Evolutionary conservation across 1,284 basidiomycete genomes (phyloP).

Genomic region (Cryptococcus jaspeensis): DNA sequence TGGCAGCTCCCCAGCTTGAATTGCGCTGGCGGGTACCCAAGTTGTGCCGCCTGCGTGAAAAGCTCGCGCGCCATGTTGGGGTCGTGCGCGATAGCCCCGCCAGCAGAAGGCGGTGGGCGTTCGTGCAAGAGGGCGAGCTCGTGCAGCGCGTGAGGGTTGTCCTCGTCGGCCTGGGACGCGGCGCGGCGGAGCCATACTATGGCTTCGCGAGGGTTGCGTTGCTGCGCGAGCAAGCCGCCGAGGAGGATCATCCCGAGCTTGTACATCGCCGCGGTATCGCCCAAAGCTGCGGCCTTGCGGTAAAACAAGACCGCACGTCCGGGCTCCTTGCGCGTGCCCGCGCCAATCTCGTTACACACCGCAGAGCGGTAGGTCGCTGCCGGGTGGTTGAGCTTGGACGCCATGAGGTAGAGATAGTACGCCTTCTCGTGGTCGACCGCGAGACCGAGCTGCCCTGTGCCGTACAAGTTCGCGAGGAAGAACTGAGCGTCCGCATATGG

Average conservation of each 20-base stretch:
- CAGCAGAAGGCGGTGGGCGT: constrained; percentile 50
- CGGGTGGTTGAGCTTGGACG: constrained; percentile 94
- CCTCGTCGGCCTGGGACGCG: constrained; percentile 95
- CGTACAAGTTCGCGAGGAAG: constrained; percentile 96
- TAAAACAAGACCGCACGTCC: constrained; percentile 91
- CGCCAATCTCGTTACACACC: constrained; percentile 99
- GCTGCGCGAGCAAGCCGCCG: constrained; percentile 79
- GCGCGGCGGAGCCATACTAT: constrained; percentile 93
- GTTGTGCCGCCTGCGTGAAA: constrained; percentile 87
- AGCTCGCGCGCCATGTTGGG: constrained; percentile 73
- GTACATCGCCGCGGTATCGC: constrained; percentile 98
- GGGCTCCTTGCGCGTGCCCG: constrained; percentile 88
- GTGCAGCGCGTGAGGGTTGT: constrained; percentile 96
- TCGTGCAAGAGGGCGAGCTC: constrained; percentile 94
- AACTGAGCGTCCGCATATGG: constrained; percentile 98
- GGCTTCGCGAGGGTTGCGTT: constrained; percentile 83
- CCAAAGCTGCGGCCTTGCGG: constrained; percentile 90
- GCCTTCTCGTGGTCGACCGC: constrained; percentile 97
- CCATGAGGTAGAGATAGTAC: constrained; percentile 97
- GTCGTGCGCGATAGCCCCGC: constrained; percentile 51
- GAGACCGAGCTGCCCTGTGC: constrained; percentile 89
- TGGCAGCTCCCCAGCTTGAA: constrained; percentile 94
- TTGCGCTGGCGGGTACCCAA: constrained; percentile 91
- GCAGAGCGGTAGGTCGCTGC: constrained; percentile 95
- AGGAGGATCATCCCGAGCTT: constrained; percentile 96